Evolutionary conservation across 345 rosid species (phyloP), one percentile per base, ranked within the genome.

Genomic region (Lepidium didymum): DNA sequence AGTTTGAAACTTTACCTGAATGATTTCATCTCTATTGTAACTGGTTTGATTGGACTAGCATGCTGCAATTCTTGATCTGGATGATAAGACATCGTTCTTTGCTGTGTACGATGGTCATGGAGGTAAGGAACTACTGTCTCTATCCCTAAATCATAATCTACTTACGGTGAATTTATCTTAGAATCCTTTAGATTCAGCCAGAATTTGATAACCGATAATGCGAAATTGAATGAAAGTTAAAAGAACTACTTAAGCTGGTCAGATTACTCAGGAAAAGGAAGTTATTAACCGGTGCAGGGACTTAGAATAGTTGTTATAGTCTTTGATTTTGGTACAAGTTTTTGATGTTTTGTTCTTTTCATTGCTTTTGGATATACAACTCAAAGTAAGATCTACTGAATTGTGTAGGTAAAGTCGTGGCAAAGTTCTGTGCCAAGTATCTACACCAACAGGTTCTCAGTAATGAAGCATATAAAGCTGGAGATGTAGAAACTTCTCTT

Each of bases 101-200:
- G 94, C 90, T 69, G 96, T 90, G 38, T 90, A 86, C 25, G 96
- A 90, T 76, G 96, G 96, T 10, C 96, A 90, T 72, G 96, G 96
- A 78, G 96, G 96, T 87, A 44, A 83, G 80, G 11, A 27, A 36
- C 18, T 34, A 58, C 8, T 64, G 38, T 7, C 25, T 27, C 18
- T 63, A 3, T 40, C 34, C 16, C 23, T 42, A 21, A 34, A 53
- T 19, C 25, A 10, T 56, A 49, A 38, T 49, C 34, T 38, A 53
- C 19, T 14, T 14, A 2, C 4, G 11, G 12, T 47, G 8, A 37
- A 35, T n/a, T 11, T 33, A 7, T 1, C 31, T 44, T 60, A 18
- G 54, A 62, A 25, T 62, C 12, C n/a, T 21, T 40, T 58, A 8
- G 0, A 23, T 33, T 21, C 27, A 18, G 42, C 15, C 21, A 3